Evolutionary conservation across 1,139 yeast species (phyloP).

Genomic region (Pichia sp.): DNA sequence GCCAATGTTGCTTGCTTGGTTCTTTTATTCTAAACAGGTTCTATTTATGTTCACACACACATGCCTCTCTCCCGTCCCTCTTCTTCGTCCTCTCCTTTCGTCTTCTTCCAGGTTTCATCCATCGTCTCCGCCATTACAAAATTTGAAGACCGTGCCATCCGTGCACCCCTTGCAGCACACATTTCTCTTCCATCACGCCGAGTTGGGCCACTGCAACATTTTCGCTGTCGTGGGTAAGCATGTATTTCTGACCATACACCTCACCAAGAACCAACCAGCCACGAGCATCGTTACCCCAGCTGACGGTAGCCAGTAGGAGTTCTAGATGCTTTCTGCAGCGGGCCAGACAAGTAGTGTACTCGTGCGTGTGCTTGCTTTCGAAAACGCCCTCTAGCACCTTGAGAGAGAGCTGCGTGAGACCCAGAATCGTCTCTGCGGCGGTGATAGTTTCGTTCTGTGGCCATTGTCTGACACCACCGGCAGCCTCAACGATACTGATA

Average conservation of each 20-base stretch:
- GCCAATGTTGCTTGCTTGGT: no score
- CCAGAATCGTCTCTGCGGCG: slow-evolving; percentile 49
- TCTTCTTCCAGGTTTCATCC: background rate
- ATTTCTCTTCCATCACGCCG: background rate
- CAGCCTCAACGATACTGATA: background rate
- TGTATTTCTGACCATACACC: background rate
- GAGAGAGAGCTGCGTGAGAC: slow-evolving; percentile 56
- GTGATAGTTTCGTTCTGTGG: background rate
- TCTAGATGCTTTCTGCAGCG: slow-evolving; percentile 63
- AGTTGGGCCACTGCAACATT: slow-evolving; percentile 10
- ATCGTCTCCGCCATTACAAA: background rate
- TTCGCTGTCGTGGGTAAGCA: background rate
- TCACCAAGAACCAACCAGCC: slow-evolving; percentile 43
- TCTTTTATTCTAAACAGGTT: no score
- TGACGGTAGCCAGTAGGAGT: slow-evolving; percentile 45
- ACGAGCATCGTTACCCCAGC: slow-evolving; percentile 60
- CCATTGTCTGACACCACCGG: slow-evolving; percentile 1
- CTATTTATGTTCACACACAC: no score
- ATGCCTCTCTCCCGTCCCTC: background rate
- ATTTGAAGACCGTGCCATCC: slow-evolving; percentile 12
- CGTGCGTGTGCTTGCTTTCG: slow-evolving; percentile 34
- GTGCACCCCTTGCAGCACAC: slow-evolving; percentile 6
- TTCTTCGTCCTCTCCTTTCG: background rate
- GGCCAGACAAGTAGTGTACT: slow-evolving; percentile 34
- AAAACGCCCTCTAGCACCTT: slow-evolving; percentile 38